Evolutionary conservation across 1,284 basidiomycete genomes (phyloP).

Genomic region (Ustilago nuda): DNA sequence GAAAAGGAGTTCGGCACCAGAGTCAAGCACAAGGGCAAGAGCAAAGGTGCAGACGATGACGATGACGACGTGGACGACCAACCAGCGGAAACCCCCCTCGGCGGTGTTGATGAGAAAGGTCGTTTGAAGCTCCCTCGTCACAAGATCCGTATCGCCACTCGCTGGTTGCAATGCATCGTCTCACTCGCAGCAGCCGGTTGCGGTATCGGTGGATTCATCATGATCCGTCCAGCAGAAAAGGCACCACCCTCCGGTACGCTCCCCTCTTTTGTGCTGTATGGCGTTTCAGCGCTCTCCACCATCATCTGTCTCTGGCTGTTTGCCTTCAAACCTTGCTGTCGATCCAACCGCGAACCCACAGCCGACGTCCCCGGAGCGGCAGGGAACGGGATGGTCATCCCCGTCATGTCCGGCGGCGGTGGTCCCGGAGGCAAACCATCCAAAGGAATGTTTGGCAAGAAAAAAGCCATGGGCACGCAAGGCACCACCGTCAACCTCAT

Average conservation of each 20-base stretch:
- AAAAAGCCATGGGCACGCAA: conserved; percentile 17
- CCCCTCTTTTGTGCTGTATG: conserved; percentile 51
- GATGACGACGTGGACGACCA: conserved; percentile 43
- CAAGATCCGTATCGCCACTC: conserved; percentile 33
- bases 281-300: conserved; percentile 43
- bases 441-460: conserved; percentile 40
- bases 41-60: conserved; percentile 13
- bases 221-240: conserved; percentile 45
- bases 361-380: conserved; percentile 15
- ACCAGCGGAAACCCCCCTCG: conserved; percentile 31
- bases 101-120: conserved; percentile 44
- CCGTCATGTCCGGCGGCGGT: conserved; percentile 37
- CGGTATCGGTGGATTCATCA: conserved; percentile 51
- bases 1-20: conserved; percentile 61
- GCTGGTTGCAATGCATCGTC: conserved; percentile 45
- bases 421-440: conserved; percentile 15
- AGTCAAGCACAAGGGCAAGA: conserved; percentile 39
- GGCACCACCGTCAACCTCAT: conserved; percentile 59
- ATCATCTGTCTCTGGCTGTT: conserved; percentile 50
- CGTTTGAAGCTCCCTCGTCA: conserved; percentile 39
- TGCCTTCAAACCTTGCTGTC: conserved; percentile 49
- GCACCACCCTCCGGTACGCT: conserved; percentile 37
- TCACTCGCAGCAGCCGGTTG: conserved; percentile 38
- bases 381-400: conserved; percentile 52
- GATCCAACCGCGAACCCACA: conserved; percentile 9